Evolutionary conservation across 2,329 filamentous ascomycete genomes (phyloP).

Genomic region (Botrytis medusae): DNA sequence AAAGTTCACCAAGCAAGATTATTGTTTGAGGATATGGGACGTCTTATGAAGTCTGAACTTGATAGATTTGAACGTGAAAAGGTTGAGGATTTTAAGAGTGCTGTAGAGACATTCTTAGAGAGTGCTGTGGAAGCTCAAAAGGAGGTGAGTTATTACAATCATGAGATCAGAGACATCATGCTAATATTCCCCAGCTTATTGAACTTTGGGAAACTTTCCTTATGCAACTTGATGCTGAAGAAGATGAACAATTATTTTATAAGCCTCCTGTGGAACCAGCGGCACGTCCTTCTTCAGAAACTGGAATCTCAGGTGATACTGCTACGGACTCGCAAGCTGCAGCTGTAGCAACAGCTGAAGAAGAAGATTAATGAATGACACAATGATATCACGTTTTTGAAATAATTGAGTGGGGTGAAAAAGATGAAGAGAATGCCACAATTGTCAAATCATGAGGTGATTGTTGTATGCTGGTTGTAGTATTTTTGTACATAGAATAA

Average conservation of each 20-base stretch:
- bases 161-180: background rate
- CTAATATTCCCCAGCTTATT: constrained; percentile 49
- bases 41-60: constrained; percentile 85
- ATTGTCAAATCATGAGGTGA: constrained; percentile 10
- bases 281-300: constrained; percentile 49
- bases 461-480: constrained; percentile 18
- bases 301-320: constrained; percentile 41
- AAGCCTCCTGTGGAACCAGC: constrained; percentile 58
- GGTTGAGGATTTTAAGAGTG: constrained; percentile 98
- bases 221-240: constrained; percentile 91
- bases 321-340: constrained; percentile 29
- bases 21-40: constrained; percentile 95
- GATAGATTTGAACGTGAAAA: constrained; percentile 96
- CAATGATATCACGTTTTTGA: constrained; percentile 21
- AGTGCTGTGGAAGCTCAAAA: constrained; percentile 98
- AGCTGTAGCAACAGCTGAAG: constrained; percentile 30
- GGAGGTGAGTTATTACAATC: constrained; percentile 63
- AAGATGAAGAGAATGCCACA: constrained; percentile 15
- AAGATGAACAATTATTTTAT: constrained; percentile 72
- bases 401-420: constrained; percentile 6
- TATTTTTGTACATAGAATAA: constrained; percentile 40
- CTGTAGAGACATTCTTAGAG: constrained; percentile 95
- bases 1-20: constrained; percentile 87
- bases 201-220: constrained; percentile 99
- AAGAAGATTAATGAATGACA: constrained; percentile 30